A percentile compares a stretch with the other conserved stretches of the same genome.
Evolutionary conservation across 805 yeast genomes (phyloP).

Genomic region (Lipomyces yamadae): DNA sequence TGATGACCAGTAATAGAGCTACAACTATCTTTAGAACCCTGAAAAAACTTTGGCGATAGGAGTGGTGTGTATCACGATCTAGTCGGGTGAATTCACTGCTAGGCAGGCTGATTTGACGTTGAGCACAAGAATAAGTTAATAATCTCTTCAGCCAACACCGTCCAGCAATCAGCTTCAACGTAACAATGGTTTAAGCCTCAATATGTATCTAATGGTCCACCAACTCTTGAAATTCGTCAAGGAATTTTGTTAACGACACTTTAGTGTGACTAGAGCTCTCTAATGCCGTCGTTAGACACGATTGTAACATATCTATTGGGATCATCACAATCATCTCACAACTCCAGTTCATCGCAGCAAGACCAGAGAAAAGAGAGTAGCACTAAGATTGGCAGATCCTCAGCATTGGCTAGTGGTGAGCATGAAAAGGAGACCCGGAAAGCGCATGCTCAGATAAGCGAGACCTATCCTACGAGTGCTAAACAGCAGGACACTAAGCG

Average conservation of each 20-base stretch:
- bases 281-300: constrained; percentile 25
- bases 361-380: background rate
- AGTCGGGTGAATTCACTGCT: background rate
- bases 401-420: too few species aligned
- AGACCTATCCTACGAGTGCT: background rate
- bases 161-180: background rate
- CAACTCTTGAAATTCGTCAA: background rate
- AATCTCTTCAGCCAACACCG: background rate
- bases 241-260: background rate
- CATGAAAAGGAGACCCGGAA: background rate
- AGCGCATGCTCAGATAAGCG: background rate
- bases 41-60: background rate
- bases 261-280: background rate
- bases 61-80: background rate
- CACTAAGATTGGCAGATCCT: too few species aligned
- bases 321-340: constrained; percentile 1
- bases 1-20: background rate
- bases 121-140: too few species aligned
- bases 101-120: too few species aligned
- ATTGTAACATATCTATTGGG: constrained; percentile 22
- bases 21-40: background rate
- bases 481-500: constrained; percentile 4
- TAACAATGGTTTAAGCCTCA: background rate
- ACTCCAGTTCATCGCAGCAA: background rate
- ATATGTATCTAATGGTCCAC: background rate